A percentile compares a stretch with the other conserved stretches of the same genome.
These are phyloP conservation scores for Chrysosporium queenslandicum DNA, from an alignment of 2,329 filamentous ascomycete species.

Conservation along the genomic window DNA sequence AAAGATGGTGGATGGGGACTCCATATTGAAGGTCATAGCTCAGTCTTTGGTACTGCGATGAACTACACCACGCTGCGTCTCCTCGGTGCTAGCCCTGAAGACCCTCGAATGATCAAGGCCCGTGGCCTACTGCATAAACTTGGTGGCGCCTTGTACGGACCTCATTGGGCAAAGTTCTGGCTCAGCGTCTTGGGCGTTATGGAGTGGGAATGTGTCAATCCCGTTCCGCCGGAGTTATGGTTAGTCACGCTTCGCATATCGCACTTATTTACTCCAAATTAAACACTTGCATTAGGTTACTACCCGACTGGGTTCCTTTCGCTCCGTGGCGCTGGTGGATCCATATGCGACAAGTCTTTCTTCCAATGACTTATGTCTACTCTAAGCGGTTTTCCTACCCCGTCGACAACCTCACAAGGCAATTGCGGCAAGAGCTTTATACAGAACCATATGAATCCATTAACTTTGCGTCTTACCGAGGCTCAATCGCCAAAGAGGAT, in stretches of 20 bases:
- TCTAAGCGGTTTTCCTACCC: constrained; percentile 72
- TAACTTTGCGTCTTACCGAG: constrained; percentile 66
- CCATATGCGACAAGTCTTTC: constrained; percentile 92
- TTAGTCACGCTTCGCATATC: constrained; percentile 15
- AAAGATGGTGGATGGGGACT: constrained; percentile 95
- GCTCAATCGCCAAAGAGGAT: constrained; percentile 67
- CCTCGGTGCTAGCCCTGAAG: constrained; percentile 71
- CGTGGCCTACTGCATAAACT: constrained; percentile 71
- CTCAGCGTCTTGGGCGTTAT: constrained; percentile 72
- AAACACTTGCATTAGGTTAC: constrained; percentile 40
- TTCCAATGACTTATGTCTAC: constrained; percentile 84
- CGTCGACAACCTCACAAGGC: constrained; percentile 60
- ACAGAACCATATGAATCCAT: constrained; percentile 67
- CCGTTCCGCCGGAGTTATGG: constrained; percentile 88
- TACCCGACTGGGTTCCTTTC: constrained; percentile 83
- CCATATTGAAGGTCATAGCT: constrained; percentile 88
- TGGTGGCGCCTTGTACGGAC: constrained; percentile 71
- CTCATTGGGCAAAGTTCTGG: constrained; percentile 98
- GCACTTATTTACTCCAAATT: neutral
- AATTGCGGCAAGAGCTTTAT: constrained; percentile 72
- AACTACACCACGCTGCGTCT: constrained; percentile 78
- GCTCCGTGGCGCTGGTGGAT: constrained; percentile 96
- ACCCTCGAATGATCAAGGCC: constrained; percentile 76
- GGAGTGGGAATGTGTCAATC: constrained; percentile 88
- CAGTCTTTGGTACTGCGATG: constrained; percentile 78